These are phyloP conservation scores for Saxophila tyrrhenica DNA, from an alignment of 495 filamentous ascomycete genomes.

Conservation along the genomic window DNA sequence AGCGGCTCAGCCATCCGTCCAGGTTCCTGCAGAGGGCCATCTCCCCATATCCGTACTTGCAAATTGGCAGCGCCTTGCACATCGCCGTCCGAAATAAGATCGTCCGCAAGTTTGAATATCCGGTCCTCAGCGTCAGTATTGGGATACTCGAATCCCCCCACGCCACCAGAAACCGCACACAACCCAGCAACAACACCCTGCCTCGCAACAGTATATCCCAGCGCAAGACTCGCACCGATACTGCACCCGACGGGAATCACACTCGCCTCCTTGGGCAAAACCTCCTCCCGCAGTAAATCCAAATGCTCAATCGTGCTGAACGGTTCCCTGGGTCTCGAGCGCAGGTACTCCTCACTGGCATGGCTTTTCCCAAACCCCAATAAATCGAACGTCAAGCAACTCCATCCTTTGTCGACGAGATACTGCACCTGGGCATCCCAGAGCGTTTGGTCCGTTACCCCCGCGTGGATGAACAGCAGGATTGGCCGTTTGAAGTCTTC, in stretches of 20 bases:
- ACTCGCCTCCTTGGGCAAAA: neutral
- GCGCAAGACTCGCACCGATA: neutral
- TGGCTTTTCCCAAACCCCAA: neutral
- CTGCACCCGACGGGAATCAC: neutral
- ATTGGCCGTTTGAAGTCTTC: neutral
- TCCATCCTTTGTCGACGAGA: neutral
- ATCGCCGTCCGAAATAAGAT: neutral
- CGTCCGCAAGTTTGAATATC: neutral
- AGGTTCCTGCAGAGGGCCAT: conserved; percentile 2
- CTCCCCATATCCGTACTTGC: conserved; percentile 1
- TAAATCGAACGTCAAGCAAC: neutral
- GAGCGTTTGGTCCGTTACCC: neutral
- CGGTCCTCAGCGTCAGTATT: neutral
- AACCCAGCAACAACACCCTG: neutral
- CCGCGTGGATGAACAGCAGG: neutral
- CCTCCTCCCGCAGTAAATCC: neutral
- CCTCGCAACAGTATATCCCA: neutral
- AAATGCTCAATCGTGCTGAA: neutral
- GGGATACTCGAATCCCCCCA: neutral
- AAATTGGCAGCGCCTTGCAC: neutral
- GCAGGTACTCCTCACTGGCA: neutral
- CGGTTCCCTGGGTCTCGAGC: neutral
- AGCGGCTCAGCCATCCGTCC: neutral
- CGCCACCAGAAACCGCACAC: neutral
- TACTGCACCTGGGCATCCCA: neutral